phyloP scores from a whole-genome alignment of 2,329 filamentous ascomycete genomes.

The Hypocreales sp. region DNA sequence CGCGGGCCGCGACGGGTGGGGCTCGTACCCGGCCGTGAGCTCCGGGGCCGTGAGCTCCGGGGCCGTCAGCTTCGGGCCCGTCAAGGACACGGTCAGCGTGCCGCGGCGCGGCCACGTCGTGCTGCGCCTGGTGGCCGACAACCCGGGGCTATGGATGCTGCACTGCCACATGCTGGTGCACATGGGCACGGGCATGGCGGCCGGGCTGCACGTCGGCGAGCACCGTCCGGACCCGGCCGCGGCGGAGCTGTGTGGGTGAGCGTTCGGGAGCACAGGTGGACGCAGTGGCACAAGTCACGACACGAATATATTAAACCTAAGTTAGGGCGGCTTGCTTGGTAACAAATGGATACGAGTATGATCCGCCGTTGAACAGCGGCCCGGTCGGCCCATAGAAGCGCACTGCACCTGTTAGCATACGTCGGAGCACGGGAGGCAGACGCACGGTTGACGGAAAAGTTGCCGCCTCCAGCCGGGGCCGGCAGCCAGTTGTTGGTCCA shows the following conservation, averaged over 20 bases:
- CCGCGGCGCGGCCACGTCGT: constrained; percentile 13
- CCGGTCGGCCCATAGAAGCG: background rate
- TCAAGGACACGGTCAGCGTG: constrained; percentile 24
- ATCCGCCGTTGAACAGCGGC: background rate
- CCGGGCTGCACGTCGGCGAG: constrained; percentile 10
- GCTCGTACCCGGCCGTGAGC: constrained; percentile 11
- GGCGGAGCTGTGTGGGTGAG: too few species aligned
- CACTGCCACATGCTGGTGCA: constrained; percentile 15
- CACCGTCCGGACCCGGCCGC: too few species aligned
- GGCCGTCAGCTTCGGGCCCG: constrained; percentile 6
- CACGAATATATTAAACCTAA: too few species aligned
- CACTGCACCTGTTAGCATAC: background rate
- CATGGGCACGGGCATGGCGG: constrained; percentile 11
- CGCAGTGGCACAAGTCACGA: too few species aligned
- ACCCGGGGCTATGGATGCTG: constrained; percentile 12
- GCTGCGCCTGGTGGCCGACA: constrained; percentile 8
- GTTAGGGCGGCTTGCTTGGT: constrained; percentile 1
- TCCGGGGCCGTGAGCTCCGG: background rate
- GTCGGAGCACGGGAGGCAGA: background rate
- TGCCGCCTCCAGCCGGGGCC: background rate
- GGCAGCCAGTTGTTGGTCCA: constrained; percentile 8
- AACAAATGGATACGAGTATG: constrained; percentile 1
- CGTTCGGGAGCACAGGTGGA: too few species aligned
- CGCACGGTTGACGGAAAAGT: background rate
- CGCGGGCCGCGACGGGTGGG: constrained; percentile 8